These are phyloP conservation scores for Aspergillus homomorphus DNA, from an alignment of 495 filamentous ascomycete genomes.

Conservation along the genomic window DNA sequence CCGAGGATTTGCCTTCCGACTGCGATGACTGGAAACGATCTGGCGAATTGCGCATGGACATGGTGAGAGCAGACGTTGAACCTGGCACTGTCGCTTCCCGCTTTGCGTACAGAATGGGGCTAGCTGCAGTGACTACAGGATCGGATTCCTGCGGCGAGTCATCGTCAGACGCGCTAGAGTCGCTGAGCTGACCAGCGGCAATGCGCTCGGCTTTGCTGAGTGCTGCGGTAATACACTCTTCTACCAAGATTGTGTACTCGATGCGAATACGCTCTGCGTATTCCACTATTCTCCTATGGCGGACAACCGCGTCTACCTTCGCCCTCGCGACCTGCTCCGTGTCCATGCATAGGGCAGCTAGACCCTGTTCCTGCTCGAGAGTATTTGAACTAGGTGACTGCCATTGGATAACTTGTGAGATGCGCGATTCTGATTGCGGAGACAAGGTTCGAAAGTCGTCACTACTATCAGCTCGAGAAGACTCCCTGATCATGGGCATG, in stretches of 20 bases:
- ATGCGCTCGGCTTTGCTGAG: conserved; percentile 87
- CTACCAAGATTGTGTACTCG: conserved; percentile 85
- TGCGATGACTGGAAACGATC: conserved; percentile 30
- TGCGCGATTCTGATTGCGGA: conserved; percentile 88
- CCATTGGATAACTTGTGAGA: conserved; percentile 92
- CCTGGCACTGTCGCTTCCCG: conserved; percentile 22
- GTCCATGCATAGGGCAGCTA: conserved; percentile 82
- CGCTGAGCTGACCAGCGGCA: conserved; percentile 77
- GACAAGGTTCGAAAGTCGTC: conserved; percentile 85
- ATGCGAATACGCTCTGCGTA: conserved; percentile 93
- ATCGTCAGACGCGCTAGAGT: conserved; percentile 57
- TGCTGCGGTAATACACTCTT: conserved; percentile 91
- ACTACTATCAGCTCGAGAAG: conserved; percentile 53
- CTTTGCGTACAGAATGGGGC: conserved; percentile 8
- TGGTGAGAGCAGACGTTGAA: conserved; percentile 38
- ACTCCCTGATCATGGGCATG: conserved; percentile 85
- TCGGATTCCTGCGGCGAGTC: conserved; percentile 35
- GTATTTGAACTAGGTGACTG: conserved; percentile 87
- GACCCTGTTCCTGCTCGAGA: conserved; percentile 89
- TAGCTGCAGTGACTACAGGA: conserved; percentile 1
- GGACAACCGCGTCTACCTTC: conserved; percentile 89
- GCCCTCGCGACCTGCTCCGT: conserved; percentile 76
- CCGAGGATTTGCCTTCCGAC: conserved; percentile 49
- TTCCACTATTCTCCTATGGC: conserved; percentile 89
- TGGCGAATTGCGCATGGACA: conserved; percentile 43